These are phyloP conservation scores for Symbiodinium pilosum DNA, from an alignment of 73 alveolate genomes.

Conservation along the genomic window DNA sequence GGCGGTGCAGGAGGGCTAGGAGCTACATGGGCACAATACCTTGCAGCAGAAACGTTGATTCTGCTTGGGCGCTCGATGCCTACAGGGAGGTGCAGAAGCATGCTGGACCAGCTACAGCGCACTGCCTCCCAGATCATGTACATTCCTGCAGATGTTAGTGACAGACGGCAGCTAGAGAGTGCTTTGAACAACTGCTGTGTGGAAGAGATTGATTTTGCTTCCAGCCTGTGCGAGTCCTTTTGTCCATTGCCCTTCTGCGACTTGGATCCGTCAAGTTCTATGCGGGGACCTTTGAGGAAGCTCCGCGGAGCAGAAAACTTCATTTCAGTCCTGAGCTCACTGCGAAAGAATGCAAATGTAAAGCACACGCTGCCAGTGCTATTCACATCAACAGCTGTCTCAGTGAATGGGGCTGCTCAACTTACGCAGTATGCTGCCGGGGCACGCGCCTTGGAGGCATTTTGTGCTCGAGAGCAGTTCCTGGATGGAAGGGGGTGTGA, in stretches of 20 bases:
- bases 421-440: constrained; percentile 64
- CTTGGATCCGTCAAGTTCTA: constrained; percentile 26
- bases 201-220: background rate
- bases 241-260: background rate
- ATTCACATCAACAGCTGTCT: constrained; percentile 55
- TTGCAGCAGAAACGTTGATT: background rate
- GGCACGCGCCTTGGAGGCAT: constrained; percentile 77
- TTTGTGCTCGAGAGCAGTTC: background rate
- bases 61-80: constrained; percentile 44
- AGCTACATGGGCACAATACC: constrained; percentile 44
- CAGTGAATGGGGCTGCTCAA: constrained; percentile 35
- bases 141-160: background rate
- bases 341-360: background rate
- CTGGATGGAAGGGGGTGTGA: background rate
- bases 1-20: constrained; percentile 93
- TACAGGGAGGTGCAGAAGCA: background rate
- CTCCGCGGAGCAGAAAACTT: constrained; percentile 33
- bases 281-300: constrained; percentile 5
- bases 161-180: background rate
- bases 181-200: background rate
- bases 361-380: constrained; percentile 33
- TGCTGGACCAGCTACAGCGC: background rate
- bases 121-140: background rate
- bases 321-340: background rate
- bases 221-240: constrained; percentile 27